phyloP scores from a whole-genome alignment of 768 basidiomycete genomes.

The Chiua virens region DNA sequence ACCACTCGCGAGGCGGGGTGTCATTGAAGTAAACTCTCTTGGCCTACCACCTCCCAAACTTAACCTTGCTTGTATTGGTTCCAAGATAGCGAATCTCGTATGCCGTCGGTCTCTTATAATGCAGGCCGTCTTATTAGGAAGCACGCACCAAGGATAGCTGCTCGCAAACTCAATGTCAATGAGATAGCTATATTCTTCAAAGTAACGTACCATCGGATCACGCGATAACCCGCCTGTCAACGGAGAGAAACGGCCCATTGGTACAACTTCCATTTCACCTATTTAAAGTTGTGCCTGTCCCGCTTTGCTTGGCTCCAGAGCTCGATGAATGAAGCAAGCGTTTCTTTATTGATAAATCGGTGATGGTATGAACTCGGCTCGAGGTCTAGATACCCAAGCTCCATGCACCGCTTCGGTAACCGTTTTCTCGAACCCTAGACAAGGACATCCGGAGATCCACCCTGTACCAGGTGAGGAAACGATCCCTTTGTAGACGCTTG shows the following conservation, averaged over 20 bases:
- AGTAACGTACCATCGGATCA: constrained; percentile 20
- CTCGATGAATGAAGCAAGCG: constrained; percentile 37
- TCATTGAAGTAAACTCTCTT: no score
- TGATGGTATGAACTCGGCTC: constrained; percentile 19
- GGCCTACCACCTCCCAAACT: not conserved
- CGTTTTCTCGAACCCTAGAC: constrained; percentile 25
- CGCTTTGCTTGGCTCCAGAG: constrained; percentile 32
- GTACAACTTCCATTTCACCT: constrained; percentile 27
- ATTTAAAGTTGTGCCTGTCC: constrained; percentile 26
- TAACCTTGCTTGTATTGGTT: constrained; percentile 18
- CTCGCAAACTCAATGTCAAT: not conserved
- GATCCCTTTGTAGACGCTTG: constrained; percentile 1
- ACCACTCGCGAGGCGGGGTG: constrained; percentile 4
- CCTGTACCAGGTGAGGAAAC: not conserved
- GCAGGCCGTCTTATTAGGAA: constrained; percentile 24
- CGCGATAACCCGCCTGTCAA: constrained; percentile 27
- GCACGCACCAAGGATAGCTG: constrained; percentile 17
- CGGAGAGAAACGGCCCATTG: constrained; percentile 11
- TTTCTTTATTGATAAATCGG: constrained; percentile 14
- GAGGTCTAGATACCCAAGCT: constrained; percentile 35
- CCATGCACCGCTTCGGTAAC: constrained; percentile 7
- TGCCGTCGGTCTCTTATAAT: constrained; percentile 15
- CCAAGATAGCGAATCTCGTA: constrained; percentile 18
- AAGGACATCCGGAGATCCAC: not conserved
- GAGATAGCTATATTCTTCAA: not conserved